Conservation (phyloP, 1,284 basidiomycete genomes). For the Golubevia pallescens region DNA sequence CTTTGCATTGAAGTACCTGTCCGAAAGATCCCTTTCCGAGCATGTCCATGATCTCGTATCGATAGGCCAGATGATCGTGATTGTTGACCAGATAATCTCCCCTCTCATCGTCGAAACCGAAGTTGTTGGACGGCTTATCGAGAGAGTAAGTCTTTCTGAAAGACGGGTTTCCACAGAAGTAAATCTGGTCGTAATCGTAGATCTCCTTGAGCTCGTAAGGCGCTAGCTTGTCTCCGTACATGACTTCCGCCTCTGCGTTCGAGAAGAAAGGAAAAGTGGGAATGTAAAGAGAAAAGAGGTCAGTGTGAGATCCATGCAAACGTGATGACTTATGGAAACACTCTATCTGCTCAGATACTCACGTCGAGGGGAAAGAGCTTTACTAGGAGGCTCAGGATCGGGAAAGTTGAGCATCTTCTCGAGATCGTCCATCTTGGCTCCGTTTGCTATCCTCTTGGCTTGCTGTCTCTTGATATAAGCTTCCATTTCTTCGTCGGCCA, state of each 20-base stretch:
- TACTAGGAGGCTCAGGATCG: too few species aligned
- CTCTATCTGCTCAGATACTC: too few species aligned
- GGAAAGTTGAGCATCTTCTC: conserved; percentile 91
- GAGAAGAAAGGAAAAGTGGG: conserved; percentile 65
- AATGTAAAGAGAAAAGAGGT: not conserved
- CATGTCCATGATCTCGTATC: conserved; percentile 90
- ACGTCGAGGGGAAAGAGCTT: too few species aligned
- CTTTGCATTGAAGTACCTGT: conserved; percentile 93
- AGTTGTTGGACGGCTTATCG: conserved; percentile 82
- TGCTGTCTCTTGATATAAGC: conserved; percentile 89
- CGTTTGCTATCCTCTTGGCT: conserved; percentile 81
- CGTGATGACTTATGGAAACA: not conserved
- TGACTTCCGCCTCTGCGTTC: conserved; percentile 60
- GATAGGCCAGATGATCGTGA: conserved; percentile 91
- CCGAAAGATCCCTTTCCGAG: conserved; percentile 98
- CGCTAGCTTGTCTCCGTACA: conserved; percentile 65
- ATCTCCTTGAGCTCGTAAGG: conserved; percentile 88
- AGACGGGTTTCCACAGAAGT: conserved; percentile 79
- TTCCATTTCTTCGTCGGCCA: conserved; percentile 96
- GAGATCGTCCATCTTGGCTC: conserved; percentile 79
- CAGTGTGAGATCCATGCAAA: not conserved
- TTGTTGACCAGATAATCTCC: conserved; percentile 92
- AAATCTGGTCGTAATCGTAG: conserved; percentile 82
- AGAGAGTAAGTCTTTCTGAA: conserved; percentile 79
- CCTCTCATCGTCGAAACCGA: conserved; percentile 96